Evolutionary conservation across 2,329 filamentous ascomycete genomes (phyloP), one percentile per base, ranked within the genome.

Genomic region (Eutypa lata): DNA sequence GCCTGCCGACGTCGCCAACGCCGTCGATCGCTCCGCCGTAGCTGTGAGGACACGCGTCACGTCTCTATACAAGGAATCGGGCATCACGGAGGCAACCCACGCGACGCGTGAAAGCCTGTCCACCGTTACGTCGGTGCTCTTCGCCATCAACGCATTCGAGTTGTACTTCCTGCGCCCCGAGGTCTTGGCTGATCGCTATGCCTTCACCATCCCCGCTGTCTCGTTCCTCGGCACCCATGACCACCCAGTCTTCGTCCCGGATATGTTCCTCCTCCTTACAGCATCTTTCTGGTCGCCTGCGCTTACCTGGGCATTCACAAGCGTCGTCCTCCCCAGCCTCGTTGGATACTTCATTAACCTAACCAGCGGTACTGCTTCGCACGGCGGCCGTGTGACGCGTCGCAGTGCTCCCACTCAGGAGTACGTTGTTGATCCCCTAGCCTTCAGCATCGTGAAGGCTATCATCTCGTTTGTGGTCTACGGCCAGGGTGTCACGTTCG

Each of bases 281-380:
- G 75, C 80, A 38, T 81, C 81, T 24, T 97, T 96, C 79, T 97
- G 93, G 93, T 86, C 83, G 0, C 88, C 92, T 0, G 83, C 89
- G 51, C 77, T 86, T 7, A 78, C 91, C 19, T 97, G 92, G 91
- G 69, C 83, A 5, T 68, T 86, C 35, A 94, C 91, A 10, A 88
- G 83, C 66, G 70, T 90, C 51, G 64, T 89, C 43, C 59, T 93
- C 26, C 93, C 93, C 2, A 75, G 86, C 48, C 57, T 89, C 31
- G 77, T 85, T 42, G 90, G 89, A 24, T 97, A 94, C 76, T 96
- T 97, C 69, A 88, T 96, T 81, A 97, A 97, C 72, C 72, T 97
- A 65, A 90, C 86, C 38, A 74, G 77, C 47, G 80, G 65, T 45
- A 11, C 38, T 56, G 57, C 65, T 59, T 63, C 67, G 61, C 54